Base-by-base conservation (phyloP, 331 rosid genomes). In the Rhamnella rubrinervis region DNA sequence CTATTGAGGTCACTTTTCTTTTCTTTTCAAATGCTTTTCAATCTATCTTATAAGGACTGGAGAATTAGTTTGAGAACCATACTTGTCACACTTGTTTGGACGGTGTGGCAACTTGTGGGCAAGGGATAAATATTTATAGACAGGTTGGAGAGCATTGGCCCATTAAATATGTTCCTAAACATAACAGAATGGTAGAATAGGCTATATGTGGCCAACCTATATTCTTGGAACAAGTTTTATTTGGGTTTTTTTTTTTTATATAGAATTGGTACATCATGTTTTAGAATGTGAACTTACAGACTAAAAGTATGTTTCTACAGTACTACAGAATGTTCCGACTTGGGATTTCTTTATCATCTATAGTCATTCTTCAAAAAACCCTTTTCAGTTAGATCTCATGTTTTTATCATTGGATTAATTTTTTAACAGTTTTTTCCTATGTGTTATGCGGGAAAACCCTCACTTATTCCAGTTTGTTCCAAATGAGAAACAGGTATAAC, bases 401-500 rank as follows among this genome's bases (percentile, higher is more conserved):
- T 46, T 16, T 26, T 44, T 8, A 39, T 70, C 57, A 62, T 74
- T 6, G 23, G 62, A 53, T 56, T 67, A 65, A 50, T 12, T 62
- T 57, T 73, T 71, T 20, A 70, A 55, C 55, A 49, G 49, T 61
- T n/a, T 60, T 40, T 77, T 62, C 12, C 50, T 51, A 41, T 60
- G 35, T 76, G 55, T 55, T 68, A 61, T 87, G 84, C 91, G 91
- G 99, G 96, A 95, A 77, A 95, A 91, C 66, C 99, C 97, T 49
- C 90, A 89, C 68, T 47, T 89, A 61, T 91, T 95, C 85, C 97
- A 95, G 82, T 95, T 95, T 78, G 88, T 95, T 81, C 97, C 99
- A 7, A 95, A 91, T 80, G 97, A 95, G 88, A 95, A 95, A 75
- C 99, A 95, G 91, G 99, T 87, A 84, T 65, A 55, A 59, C 68